phyloP scores from a whole-genome alignment of 345 rosid genomes.

The Eucalyptus tenuipes region DNA sequence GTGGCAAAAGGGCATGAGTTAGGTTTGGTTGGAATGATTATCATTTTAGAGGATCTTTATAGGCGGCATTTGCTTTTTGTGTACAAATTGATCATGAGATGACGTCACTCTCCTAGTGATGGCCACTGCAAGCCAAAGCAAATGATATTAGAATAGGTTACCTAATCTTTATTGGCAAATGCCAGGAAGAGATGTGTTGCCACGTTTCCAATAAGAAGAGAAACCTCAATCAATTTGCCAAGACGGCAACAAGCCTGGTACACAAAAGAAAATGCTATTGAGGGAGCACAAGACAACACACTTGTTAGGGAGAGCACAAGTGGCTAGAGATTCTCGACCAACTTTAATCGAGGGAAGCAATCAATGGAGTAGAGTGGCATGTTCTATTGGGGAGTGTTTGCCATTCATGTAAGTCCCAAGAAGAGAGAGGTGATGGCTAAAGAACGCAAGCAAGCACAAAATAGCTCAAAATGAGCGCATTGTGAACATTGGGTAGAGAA shows the following conservation, averaged over 20 bases:
- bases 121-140: background rate
- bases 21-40: background rate
- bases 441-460: background rate
- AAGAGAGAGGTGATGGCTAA: background rate
- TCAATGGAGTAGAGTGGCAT: background rate
- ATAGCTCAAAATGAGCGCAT: background rate
- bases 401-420: background rate
- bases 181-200: background rate
- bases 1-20: too few relatives aligned
- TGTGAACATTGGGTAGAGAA: background rate
- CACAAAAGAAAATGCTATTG: background rate
- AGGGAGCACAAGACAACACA: background rate
- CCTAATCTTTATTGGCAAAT: background rate
- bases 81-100: background rate
- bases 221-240: background rate
- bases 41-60: background rate
- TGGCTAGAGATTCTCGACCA: background rate
- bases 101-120: background rate
- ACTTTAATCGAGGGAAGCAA: background rate
- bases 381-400: background rate
- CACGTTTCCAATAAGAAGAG: background rate
- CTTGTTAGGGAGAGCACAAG: background rate
- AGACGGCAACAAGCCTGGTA: rapidly evolving
- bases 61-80: background rate
- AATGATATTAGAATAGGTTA: background rate